These are phyloP conservation scores for Rosa lucieae DNA, from an alignment of 306 rosid genomes.

Conservation along the genomic window DNA sequence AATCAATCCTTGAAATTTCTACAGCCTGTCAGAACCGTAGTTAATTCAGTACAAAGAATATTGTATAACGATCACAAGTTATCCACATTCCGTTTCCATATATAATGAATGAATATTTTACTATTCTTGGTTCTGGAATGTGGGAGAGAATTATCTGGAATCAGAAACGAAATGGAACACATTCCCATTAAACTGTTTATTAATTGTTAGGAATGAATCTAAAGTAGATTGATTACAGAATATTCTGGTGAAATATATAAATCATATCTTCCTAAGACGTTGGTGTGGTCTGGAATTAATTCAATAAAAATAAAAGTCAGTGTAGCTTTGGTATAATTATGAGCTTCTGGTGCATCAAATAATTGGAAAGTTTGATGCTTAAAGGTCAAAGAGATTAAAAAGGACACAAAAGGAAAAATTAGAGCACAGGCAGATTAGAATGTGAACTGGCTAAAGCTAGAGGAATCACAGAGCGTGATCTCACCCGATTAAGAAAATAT, in stretches of 20 bases:
- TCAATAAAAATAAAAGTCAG: neutral
- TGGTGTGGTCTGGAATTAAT: neutral
- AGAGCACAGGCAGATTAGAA: neutral
- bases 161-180: neutral
- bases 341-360: constrained; percentile 1
- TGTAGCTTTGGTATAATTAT: neutral
- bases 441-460: constrained; percentile 14
- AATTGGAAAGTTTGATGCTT: neutral
- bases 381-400: neutral
- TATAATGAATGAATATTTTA: neutral
- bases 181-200: neutral
- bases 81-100: constrained; percentile 22
- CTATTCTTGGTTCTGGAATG: neutral
- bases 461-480: constrained; percentile 29
- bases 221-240: neutral
- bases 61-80: neutral
- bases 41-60: constrained; percentile 4
- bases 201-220: neutral
- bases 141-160: neutral
- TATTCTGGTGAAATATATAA: neutral
- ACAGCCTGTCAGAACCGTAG: constrained; percentile 47
- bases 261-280: neutral
- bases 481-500: constrained; percentile 68
- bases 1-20: constrained; percentile 61
- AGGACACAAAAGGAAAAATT: neutral